Conservation (phyloP, 441 rosid species). For the Manihot esculenta region DNA sequence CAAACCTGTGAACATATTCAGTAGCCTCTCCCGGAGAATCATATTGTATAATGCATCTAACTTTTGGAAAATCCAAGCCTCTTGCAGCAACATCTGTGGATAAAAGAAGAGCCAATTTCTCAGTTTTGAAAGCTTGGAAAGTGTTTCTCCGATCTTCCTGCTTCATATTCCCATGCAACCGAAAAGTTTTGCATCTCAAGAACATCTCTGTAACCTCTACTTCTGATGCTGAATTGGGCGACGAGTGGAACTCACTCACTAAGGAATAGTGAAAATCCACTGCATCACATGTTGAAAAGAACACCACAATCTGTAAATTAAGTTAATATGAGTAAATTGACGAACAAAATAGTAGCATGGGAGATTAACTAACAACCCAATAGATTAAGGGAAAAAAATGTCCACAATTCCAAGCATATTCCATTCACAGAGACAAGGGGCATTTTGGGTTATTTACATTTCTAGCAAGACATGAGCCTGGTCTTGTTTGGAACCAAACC, state of each 20-base stretch:
- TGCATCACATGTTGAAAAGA: conserved; percentile 97
- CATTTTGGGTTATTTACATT: not conserved
- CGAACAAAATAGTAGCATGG: not conserved
- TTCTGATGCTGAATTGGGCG: conserved; percentile 45
- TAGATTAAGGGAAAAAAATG: not conserved
- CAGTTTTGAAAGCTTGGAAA: conserved; percentile 72
- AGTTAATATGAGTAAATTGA: conserved; percentile 18
- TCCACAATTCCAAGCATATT: not conserved
- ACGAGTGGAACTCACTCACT: conserved; percentile 68
- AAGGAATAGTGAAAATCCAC: conserved; percentile 89
- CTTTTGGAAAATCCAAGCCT: conserved; percentile 92
- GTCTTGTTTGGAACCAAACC: too few species aligned
- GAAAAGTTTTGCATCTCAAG: conserved; percentile 65
- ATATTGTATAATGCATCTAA: conserved; percentile 87
- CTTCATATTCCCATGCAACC: conserved; percentile 93
- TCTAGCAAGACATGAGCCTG: too few species aligned
- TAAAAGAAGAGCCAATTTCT: conserved; percentile 77
- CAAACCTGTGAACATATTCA: conserved; percentile 94
- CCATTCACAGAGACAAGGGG: not conserved
- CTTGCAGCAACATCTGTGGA: conserved; percentile 93
- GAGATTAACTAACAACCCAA: not conserved
- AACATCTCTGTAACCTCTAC: conserved; percentile 46
- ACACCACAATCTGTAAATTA: conserved; percentile 74
- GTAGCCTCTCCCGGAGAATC: conserved; percentile 99
- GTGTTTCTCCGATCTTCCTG: conserved; percentile 85